Conservation (phyloP, 2,329 filamentous ascomycete species). For the Decorospora gaudefroyi region DNA sequence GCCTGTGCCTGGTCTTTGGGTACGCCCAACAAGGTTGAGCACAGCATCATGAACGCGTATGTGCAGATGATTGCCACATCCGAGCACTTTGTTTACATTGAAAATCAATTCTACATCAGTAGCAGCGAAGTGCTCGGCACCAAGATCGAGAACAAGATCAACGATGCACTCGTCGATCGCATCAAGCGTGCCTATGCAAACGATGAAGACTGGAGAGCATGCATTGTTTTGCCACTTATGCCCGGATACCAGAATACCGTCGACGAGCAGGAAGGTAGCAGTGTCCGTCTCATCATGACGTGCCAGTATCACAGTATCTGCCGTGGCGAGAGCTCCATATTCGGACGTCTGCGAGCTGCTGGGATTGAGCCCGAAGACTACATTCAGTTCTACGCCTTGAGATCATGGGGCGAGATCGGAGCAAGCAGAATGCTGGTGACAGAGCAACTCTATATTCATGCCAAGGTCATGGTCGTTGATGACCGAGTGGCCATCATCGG, state of each 20-base stretch:
- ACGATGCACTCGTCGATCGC: slow-evolving; percentile 89
- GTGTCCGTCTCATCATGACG: slow-evolving; percentile 92
- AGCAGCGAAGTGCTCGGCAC: slow-evolving; percentile 86
- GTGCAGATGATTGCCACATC: slow-evolving; percentile 92
- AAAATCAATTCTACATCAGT: slow-evolving; percentile 98
- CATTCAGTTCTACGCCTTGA: slow-evolving; percentile 90
- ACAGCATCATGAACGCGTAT: slow-evolving; percentile 95
- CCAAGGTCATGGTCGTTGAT: slow-evolving; percentile 95
- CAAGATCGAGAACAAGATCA: slow-evolving; percentile 89
- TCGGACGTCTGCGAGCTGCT: slow-evolving; percentile 75
- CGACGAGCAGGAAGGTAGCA: slow-evolving; percentile 89
- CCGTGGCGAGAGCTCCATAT: slow-evolving; percentile 88
- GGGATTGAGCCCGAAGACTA: slow-evolving; percentile 94
- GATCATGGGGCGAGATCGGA: slow-evolving; percentile 90
- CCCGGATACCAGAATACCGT: slow-evolving; percentile 99
- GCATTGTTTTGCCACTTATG: slow-evolving; percentile 91
- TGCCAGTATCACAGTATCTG: slow-evolving; percentile 97
- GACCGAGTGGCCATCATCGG: slow-evolving; percentile 92
- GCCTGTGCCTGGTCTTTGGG: slow-evolving; percentile 91
- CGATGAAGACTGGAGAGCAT: slow-evolving; percentile 85
- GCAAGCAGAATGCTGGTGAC: slow-evolving; percentile 82
- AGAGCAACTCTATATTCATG: slow-evolving; percentile 97
- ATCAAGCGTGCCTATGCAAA: slow-evolving; percentile 83
- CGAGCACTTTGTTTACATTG: slow-evolving; percentile 97
- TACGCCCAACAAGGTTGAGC: slow-evolving; percentile 78